Evolutionary conservation across 208 protist species (phyloP).

Genomic region (Herpetomonas tarakana): DNA sequence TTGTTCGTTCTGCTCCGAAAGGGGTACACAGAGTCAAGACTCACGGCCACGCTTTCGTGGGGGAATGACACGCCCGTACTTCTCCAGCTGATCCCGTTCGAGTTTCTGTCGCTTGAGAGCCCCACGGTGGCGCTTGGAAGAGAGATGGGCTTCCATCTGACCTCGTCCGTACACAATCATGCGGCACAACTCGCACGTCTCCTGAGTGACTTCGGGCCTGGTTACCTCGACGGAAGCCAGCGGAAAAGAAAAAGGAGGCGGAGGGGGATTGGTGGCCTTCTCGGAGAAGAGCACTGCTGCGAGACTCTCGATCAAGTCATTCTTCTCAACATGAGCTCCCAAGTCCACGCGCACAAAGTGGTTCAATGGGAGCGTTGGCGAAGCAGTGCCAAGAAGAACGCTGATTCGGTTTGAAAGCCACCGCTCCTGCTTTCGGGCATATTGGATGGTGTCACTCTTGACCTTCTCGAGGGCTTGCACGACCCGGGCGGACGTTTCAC

Average conservation of each 20-base stretch:
- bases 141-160: constrained; percentile 46
- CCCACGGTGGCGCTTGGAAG: constrained; percentile 64
- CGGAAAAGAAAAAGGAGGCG: constrained; percentile 3
- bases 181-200: constrained; percentile 54
- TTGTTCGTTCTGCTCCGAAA: no score
- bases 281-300: not conserved
- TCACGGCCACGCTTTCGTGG: constrained; percentile 21
- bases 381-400: constrained; percentile 14
- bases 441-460: constrained; percentile 70
- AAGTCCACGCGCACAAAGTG: constrained; percentile 37
- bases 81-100: constrained; percentile 49
- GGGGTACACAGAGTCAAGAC: no score
- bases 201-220: constrained; percentile 30
- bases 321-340: not conserved
- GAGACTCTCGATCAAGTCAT: not conserved
- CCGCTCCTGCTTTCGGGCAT: constrained; percentile 71
- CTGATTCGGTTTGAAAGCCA: constrained; percentile 80
- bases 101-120: constrained; percentile 37
- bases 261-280: not conserved
- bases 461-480: constrained; percentile 41
- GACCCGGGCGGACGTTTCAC: constrained; percentile 5
- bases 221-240: not conserved
- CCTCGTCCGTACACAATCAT: constrained; percentile 48
- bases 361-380: constrained; percentile 7
- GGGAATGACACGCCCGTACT: constrained; percentile 59